Base-by-base conservation (phyloP, 164 flowering plant genomes). In the Cinnamomum chago region DNA sequence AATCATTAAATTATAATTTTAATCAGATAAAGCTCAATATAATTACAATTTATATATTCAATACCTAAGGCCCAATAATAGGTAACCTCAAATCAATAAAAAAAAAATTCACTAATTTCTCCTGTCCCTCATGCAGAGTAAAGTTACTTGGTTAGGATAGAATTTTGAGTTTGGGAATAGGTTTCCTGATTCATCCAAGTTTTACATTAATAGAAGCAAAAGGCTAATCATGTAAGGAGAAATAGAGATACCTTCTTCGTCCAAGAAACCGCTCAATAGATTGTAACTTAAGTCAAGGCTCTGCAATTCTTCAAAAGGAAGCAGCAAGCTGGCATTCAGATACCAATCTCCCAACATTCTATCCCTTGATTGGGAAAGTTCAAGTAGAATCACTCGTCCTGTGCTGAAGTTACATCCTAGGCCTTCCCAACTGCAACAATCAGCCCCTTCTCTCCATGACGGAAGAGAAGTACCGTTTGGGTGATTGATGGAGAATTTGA, bases 381-480 rank as follows among this genome's bases (percentile, higher is more conserved):
- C 50, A 50, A 70, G 58, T 70, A 50, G 30, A 50, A 58, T 74
- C 6, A 74, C 65, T 74, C 67, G 55, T 2, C 28, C 13, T 0
- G 72, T 67, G 17, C n/a, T 22, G 10, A 2, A 23, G 52, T 74
- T 40, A 22, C 76, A 74, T 22, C 6, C 0, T 1, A 70, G 33
- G 10, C 60, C 0, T 14, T 70, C 62, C 72, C 72, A 70, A 23
- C 7, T n/a, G 51, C 72, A 74, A 7, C 67, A 74, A 33, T 74
- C 67, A 58, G 30, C 40, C 15, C 14, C 58, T 25, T 13, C 72
- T 5, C n/a, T 65, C 72, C 72, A 70, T 22, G 72, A 4, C 2
- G 71, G 58, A 20, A 68, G 52, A 22, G 47, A 25, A 65, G 50
- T 27, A 11, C 70, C 75, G 66, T 73, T 3, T 30, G 76, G 76